Base-by-base conservation (phyloP, 2,329 filamentous ascomycete species). In the Verruconis gallopava region DNA sequence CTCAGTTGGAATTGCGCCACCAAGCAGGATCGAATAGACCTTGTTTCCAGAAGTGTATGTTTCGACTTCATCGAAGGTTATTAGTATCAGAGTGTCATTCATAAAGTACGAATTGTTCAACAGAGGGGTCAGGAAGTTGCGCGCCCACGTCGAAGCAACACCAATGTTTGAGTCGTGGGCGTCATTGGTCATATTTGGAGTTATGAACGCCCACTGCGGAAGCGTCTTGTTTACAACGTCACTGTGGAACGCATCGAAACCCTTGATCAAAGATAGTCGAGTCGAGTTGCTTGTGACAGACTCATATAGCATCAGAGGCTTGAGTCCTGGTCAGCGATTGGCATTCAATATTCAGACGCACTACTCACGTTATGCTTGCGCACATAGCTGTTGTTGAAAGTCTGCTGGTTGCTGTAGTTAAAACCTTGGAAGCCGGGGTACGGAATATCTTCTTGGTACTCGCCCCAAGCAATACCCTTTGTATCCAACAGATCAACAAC, bases 341-440 rank as follows among this genome's bases (percentile, higher is more conserved):
- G n/a, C n/a, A n/a, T n/a, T n/a, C n/a, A n/a, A n/a, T n/a, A n/a
- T n/a, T n/a, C n/a, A n/a, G n/a, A n/a, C n/a, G n/a, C n/a, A n/a
- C n/a, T n/a, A n/a, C n/a, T n/a, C n/a, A n/a, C n/a, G n/a, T 88
- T 85, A 64, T 89, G 84, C 64, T 89, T 89, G 55, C 85, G 77
- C 4, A 89, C 82, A 55, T 91, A 91, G 62, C 80, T 75, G 52
- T 86, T 82, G 40, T 71, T 69, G 21, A 73, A 71, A 2, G 71
- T 82, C 50, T 74, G 47, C 48, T 75, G 75, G 60, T 85, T 85
- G 43, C 74, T 66, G 56, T 66, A 84, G 1, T 62, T 64, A 17
- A 47, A 49, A 3, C 81, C 82, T 57, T 83, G 70, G 60, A 75
- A 89, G 9, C 84, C 84, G 2, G 74, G 68, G 60, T 77, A 85